These are phyloP conservation scores for Podospora pseudoanserina DNA, from an alignment of 495 filamentous ascomycete genomes.

Conservation along the genomic window DNA sequence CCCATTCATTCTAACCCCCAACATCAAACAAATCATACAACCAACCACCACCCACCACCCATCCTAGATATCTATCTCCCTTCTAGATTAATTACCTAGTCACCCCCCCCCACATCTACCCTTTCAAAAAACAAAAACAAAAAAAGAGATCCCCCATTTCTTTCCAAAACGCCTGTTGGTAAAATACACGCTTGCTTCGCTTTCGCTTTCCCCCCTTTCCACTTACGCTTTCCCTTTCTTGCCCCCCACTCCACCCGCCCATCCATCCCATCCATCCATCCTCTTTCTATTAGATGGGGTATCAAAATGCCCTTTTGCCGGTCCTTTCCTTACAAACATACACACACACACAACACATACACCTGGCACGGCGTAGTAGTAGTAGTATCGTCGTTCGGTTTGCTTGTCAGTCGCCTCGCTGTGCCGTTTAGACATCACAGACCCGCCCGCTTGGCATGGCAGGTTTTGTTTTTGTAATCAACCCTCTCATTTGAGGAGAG, in stretches of 20 bases:
- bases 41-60: too few species aligned
- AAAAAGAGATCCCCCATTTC: background rate
- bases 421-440: background rate
- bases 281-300: background rate
- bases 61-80: background rate
- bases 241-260: too few species aligned
- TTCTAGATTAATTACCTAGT: background rate
- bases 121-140: too few species aligned
- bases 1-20: too few species aligned
- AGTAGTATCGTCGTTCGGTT: background rate
- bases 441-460: background rate
- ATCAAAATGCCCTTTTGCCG: background rate
- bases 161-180: background rate
- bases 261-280: too few species aligned
- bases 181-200: background rate
- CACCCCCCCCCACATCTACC: too few species aligned
- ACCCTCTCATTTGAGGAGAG: background rate
- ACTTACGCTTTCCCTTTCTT: background rate
- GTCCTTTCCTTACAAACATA: background rate
- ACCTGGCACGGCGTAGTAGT: background rate
- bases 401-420: background rate
- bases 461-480: background rate
- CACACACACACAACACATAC: background rate
- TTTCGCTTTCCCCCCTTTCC: background rate
- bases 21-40: too few species aligned